A percentile compares a stretch with the other conserved stretches of the same genome.
phyloP scores from a whole-genome alignment of 148 eudicot genomes.

The Camellia lanceoleosa region DNA sequence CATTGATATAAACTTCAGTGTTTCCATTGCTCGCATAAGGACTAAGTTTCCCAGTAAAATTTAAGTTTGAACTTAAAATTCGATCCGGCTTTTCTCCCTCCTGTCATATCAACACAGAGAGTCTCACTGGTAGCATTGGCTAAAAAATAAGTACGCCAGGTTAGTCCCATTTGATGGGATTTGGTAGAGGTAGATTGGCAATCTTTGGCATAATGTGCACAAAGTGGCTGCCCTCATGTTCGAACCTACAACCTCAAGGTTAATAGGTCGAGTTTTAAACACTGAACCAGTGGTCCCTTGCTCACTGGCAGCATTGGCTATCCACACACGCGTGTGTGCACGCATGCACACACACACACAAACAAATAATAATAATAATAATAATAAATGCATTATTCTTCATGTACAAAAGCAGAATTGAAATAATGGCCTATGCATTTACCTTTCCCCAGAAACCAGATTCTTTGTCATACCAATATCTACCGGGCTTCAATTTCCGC shows the following conservation, averaged over 20 bases:
- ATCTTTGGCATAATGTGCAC: too few relatives aligned
- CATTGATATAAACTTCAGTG: slow-evolving; percentile 85
- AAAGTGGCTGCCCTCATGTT: too few relatives aligned
- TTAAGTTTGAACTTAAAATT: slow-evolving; percentile 72
- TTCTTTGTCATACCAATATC: slow-evolving; percentile 96
- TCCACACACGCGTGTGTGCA: too few relatives aligned
- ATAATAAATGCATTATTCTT: background rate
- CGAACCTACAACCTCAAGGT: too few relatives aligned
- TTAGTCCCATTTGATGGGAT: too few relatives aligned
- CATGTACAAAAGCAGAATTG: background rate
- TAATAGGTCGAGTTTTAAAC: too few relatives aligned
- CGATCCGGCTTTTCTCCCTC: slow-evolving; percentile 86
- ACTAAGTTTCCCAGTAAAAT: slow-evolving; percentile 75
- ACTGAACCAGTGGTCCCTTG: too few relatives aligned
- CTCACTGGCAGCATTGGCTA: too few relatives aligned
- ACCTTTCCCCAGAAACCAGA: slow-evolving; percentile 99
- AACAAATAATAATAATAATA: background rate
- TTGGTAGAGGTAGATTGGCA: too few relatives aligned
- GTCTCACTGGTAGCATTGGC: background rate
- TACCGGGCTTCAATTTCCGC: slow-evolving; percentile 75
- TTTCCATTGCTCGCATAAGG: slow-evolving; percentile 80
- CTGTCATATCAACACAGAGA: slow-evolving; percentile 38
- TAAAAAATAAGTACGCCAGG: background rate
- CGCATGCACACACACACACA: too few relatives aligned
- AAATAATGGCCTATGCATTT: slow-evolving; percentile 13